Evolutionary conservation across 305 asterid species (phyloP), one percentile per base, ranked within the genome.

Genomic region (Fraxinus greggii): DNA sequence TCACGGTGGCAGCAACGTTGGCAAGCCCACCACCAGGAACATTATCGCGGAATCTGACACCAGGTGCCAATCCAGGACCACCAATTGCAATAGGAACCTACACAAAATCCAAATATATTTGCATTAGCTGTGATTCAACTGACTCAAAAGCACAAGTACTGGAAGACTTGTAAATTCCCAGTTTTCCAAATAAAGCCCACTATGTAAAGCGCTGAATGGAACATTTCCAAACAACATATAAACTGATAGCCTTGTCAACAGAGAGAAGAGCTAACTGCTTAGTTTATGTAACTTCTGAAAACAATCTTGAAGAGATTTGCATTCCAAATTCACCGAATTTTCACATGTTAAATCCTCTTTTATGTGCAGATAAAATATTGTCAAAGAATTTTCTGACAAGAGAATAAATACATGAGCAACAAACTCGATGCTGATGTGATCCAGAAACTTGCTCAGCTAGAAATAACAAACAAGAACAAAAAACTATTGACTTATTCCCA

Each of bases 51-150:
- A 91, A 95, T 84, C 93, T 90, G 78, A 90, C 97, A 33, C 98
- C 97, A 0, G 93, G 86, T 59, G 90, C 82, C 82, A 95, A 83
- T 61, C 98, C 99, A 48, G 98, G 97, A 31, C 98, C 99, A 77
- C 99, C 99, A 77, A 95, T 95, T n/a, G 98, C 98, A 63, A 95
- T 84, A 0, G 98, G 99, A 77, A 95, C 99, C 99, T 94, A 74
- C 17, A 72, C 38, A 38, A 31, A 36, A 75, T 70, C 13, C n/a
- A 32, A 35, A 83, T 40, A 51, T 9, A 63, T 29, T 35, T 17
- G 74, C 38, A 28, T 67, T 28, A 26, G 36, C 32, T 24, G 32
- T 5, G 32, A 7, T 23, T 61, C 17, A 61, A 23, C 31, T 29
- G 4, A 59, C 32, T 23, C 36, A 28, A 67, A 7, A 28, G 32